These are phyloP conservation scores for Cryomyces minteri DNA, from an alignment of 495 filamentous ascomycete genomes.

Conservation along the genomic window DNA sequence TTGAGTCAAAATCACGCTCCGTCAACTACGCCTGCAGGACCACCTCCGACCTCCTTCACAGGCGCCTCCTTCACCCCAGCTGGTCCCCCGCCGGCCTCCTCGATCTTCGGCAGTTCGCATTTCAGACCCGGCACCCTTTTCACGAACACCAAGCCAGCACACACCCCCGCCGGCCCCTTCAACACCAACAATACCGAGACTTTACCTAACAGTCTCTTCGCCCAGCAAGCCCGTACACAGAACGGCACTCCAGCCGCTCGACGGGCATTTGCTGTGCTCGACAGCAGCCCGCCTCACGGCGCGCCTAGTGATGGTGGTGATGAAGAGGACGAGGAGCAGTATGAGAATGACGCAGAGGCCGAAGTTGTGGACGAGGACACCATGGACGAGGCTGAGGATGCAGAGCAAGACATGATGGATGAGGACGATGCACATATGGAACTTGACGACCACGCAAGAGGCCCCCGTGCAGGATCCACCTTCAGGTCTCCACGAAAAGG, in stretches of 20 bases:
- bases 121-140: constrained; percentile 20
- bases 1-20: constrained; percentile 21
- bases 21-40: constrained; percentile 63
- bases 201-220: background rate
- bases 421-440: constrained; percentile 22
- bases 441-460: constrained; percentile 4
- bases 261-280: constrained; percentile 6
- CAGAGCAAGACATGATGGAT: constrained; percentile 16
- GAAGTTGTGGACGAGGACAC: constrained; percentile 14
- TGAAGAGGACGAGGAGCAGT: constrained; percentile 23
- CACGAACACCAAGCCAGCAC: background rate
- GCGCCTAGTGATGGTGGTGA: constrained; percentile 7
- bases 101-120: constrained; percentile 47
- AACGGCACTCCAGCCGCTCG: background rate
- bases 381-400: constrained; percentile 14
- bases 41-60: constrained; percentile 40
- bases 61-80: constrained; percentile 55
- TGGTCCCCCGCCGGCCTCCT: constrained; percentile 38
- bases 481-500: background rate
- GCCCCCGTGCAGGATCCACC: background rate
- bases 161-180: background rate
- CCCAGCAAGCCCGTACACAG: background rate
- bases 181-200: background rate
- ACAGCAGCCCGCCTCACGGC: constrained; percentile 6
- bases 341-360: constrained; percentile 17